phyloP scores from a whole-genome alignment of 1,284 basidiomycete species.

The Irpex sp. region DNA sequence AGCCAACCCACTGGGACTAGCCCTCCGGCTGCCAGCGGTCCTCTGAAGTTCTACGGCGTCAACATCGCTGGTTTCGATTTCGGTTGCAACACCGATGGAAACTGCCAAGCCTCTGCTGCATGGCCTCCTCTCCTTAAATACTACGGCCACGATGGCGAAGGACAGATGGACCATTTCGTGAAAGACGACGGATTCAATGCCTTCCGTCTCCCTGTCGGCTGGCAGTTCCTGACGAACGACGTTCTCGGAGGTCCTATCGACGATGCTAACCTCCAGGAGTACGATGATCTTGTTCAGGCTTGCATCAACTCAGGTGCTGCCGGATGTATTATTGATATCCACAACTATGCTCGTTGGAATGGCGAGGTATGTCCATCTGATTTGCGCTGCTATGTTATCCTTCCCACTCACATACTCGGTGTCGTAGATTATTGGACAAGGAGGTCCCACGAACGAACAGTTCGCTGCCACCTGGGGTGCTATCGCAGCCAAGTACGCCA shows the following conservation, averaged over 20 bases:
- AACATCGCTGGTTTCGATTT: slow-evolving; percentile 51
- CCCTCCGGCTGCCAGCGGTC: slow-evolving; percentile 17
- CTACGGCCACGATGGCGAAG: slow-evolving; percentile 43
- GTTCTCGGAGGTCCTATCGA: slow-evolving; percentile 41
- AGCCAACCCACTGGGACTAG: slow-evolving; percentile 8
- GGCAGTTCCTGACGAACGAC: slow-evolving; percentile 51
- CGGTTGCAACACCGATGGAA: slow-evolving; percentile 40
- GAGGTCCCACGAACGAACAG: slow-evolving; percentile 52
- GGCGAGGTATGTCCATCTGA: slow-evolving; percentile 28
- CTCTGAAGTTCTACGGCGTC: slow-evolving; percentile 29
- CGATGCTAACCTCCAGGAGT: slow-evolving; percentile 42
- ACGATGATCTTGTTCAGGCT: slow-evolving; percentile 50
- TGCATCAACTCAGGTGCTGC: slow-evolving; percentile 37
- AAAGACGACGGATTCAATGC: slow-evolving; percentile 46
- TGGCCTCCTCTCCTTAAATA: slow-evolving; percentile 43
- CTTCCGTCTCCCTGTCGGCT: slow-evolving; percentile 51
- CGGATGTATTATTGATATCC: slow-evolving; percentile 51
- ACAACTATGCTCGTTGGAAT: slow-evolving; percentile 57
- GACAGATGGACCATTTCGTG: slow-evolving; percentile 57
- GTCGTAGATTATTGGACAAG: slow-evolving; percentile 52
- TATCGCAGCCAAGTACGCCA: slow-evolving; percentile 50
- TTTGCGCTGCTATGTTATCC: too few relatives aligned
- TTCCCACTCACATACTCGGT: too few relatives aligned
- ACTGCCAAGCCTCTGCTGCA: slow-evolving; percentile 35
- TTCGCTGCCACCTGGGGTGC: slow-evolving; percentile 53